phyloP scores from a whole-genome alignment of 257 asterid species.

The Agastache rugosa region DNA sequence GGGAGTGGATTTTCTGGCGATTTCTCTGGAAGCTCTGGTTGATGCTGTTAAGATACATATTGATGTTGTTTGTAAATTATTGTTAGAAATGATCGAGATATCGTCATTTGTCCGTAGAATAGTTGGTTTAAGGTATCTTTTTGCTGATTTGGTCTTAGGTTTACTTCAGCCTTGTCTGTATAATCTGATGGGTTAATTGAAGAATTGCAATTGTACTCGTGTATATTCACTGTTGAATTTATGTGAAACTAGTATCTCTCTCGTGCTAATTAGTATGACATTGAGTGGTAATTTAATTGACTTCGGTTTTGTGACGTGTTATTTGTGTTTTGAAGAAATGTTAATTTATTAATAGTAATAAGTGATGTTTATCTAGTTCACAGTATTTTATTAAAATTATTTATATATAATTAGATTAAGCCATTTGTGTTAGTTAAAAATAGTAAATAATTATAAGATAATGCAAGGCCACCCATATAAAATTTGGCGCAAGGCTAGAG shows the following conservation, averaged over 20 bases:
- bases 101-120: constrained; percentile 19
- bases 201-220: background rate
- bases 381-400: too few species aligned
- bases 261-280: background rate
- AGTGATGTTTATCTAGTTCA: too few species aligned
- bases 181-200: background rate
- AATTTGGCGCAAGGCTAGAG: too few species aligned
- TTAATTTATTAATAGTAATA: too few species aligned
- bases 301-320: too few species aligned
- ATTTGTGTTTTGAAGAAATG: too few species aligned
- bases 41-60: constrained; percentile 17
- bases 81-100: constrained; percentile 15
- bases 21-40: constrained; percentile 80
- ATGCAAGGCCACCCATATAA: too few species aligned
- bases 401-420: too few species aligned
- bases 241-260: background rate
- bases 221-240: background rate
- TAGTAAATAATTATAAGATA: too few species aligned
- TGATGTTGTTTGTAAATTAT: constrained; percentile 28
- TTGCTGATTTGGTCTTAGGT: background rate
- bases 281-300: too few species aligned
- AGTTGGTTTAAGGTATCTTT: background rate
- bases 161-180: background rate
- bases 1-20: constrained; percentile 97
- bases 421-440: too few species aligned